Base-by-base conservation (phyloP, 139 green algal species). In the Coccomyxa sp. region DNA sequence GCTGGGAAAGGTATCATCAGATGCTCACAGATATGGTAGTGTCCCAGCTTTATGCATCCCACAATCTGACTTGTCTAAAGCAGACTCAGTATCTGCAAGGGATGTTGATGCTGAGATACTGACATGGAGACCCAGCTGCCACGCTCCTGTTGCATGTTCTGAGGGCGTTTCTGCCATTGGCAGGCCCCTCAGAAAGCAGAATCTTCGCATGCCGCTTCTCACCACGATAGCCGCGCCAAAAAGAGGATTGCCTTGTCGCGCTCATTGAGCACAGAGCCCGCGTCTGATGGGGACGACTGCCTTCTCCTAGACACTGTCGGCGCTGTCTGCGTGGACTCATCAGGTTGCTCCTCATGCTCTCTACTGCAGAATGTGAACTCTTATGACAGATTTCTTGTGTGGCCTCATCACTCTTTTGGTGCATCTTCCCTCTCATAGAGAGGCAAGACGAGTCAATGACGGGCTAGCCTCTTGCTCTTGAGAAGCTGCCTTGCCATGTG, bases 221-320 rank as follows among this genome's bases (percentile, higher is more conserved):
- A n/a, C 50, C 22, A 64, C 22, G 22, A 22, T 31, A 64, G 50
- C 50, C 18, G 50, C 50, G 27, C 18, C 50, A 22, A 31, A 64
- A 18, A 64, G 50, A n/a, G 50, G 18, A 64, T 18, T 6, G 50
- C 50, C 5, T 18, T 18, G 22, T 18, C 50, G 22, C 22, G 50
- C 50, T 22, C 50, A 7, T 31, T 31, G 50, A 29, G 14, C 29
- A n/a, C 18, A 6, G 68, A 70, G 7, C 58, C 27, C 16, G 55
- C 12, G 35, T 75, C 31, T n/a, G 70, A 81, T 37, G 70, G 69
- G 14, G 37, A 10, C 39, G 44, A 31, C 37, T 68, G 73, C 33
- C n/a, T 55, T 3, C 31, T 91, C 14, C 80, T 82, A 16, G 91
- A 96, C 81, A 96, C 92, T 16, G 92, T 96, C 0, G 92, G 92